phyloP scores from a whole-genome alignment of 2,329 filamentous ascomycete genomes.

The Pestalotiopsis sp. region DNA sequence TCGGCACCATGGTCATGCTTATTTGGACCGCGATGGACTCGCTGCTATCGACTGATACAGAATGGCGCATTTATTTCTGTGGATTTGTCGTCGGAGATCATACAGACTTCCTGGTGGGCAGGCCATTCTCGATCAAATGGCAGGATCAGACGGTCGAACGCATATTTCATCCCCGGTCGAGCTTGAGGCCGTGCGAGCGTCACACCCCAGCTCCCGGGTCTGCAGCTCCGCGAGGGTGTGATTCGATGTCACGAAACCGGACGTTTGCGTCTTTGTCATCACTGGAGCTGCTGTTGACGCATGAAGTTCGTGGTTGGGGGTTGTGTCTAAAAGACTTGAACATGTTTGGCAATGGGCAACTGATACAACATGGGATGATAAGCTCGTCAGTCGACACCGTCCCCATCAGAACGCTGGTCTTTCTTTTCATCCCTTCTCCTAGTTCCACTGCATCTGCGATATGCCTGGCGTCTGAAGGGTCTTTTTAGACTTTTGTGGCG shows the following conservation, averaged over 20 bases:
- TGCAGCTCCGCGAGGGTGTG: constrained; percentile 5
- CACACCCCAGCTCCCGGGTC: constrained; percentile 21
- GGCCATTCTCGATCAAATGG: constrained; percentile 23
- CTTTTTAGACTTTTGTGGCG: constrained; percentile 23
- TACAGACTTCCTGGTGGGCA: constrained; percentile 19
- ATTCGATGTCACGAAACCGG: background rate
- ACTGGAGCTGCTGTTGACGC: constrained; percentile 8
- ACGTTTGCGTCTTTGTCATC: constrained; percentile 10
- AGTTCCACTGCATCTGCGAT: constrained; percentile 12
- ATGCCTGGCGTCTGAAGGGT: constrained; percentile 16
- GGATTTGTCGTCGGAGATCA: constrained; percentile 33
- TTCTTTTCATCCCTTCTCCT: constrained; percentile 13
- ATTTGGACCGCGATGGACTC: background rate
- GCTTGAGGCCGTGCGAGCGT: constrained; percentile 19
- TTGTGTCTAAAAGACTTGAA: constrained; percentile 3
- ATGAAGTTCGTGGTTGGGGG: constrained; percentile 13
- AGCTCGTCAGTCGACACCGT: background rate
- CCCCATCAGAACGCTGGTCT: constrained; percentile 1
- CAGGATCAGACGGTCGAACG: constrained; percentile 21
- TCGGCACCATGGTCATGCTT: background rate
- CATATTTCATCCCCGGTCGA: constrained; percentile 10
- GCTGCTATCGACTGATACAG: background rate
- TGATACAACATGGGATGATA: background rate
- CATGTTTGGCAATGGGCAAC: constrained; percentile 14
- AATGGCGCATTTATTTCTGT: constrained; percentile 10